Evolutionary conservation across 31 red algal genomes (phyloP).

Genomic region (Endocladia muricata): DNA sequence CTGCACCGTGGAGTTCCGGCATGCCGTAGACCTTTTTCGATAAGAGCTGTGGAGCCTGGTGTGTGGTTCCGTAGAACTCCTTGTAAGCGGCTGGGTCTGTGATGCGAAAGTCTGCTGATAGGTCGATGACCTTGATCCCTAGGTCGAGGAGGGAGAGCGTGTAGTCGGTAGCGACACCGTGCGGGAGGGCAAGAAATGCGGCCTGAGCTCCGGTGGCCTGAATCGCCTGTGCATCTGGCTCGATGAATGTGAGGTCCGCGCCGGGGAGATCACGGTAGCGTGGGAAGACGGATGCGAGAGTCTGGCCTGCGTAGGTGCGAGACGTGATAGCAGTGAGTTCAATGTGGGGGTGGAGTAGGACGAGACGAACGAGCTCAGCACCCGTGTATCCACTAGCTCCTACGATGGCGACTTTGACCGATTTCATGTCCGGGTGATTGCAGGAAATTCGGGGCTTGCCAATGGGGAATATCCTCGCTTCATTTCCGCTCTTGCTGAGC

Average conservation of each 20-base stretch:
- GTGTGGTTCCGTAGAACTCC: slow-evolving; percentile 86
- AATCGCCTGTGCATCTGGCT: slow-evolving; percentile 31
- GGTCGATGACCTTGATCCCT: slow-evolving; percentile 74
- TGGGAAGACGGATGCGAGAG: slow-evolving; percentile 74
- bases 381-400: slow-evolving; percentile 96
- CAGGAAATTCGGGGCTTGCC: too few species aligned
- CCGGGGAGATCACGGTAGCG: slow-evolving; percentile 62
- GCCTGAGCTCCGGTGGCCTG: slow-evolving; percentile 45
- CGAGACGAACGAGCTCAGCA: slow-evolving; percentile 82
- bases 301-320: slow-evolving; percentile 64
- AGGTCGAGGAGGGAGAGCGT: slow-evolving; percentile 44
- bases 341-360: slow-evolving; percentile 57
- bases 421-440: too few species aligned
- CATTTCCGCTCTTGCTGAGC: too few species aligned
- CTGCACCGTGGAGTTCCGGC: slow-evolving; percentile 62
- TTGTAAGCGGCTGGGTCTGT: slow-evolving; percentile 61
- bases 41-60: slow-evolving; percentile 72
- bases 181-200: slow-evolving; percentile 92
- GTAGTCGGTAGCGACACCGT: slow-evolving; percentile 81
- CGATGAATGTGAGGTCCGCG: slow-evolving; percentile 39
- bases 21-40: slow-evolving; percentile 92
- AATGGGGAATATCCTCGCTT: too few species aligned
- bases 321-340: slow-evolving; percentile 68
- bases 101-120: slow-evolving; percentile 93
- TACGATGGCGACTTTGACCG: slow-evolving; percentile 80